A percentile compares a stretch with the other conserved stretches of the same genome.
Evolutionary conservation across 192 early-diverging fungal genomes (phyloP).

Genomic region (Coemansia sp.): DNA sequence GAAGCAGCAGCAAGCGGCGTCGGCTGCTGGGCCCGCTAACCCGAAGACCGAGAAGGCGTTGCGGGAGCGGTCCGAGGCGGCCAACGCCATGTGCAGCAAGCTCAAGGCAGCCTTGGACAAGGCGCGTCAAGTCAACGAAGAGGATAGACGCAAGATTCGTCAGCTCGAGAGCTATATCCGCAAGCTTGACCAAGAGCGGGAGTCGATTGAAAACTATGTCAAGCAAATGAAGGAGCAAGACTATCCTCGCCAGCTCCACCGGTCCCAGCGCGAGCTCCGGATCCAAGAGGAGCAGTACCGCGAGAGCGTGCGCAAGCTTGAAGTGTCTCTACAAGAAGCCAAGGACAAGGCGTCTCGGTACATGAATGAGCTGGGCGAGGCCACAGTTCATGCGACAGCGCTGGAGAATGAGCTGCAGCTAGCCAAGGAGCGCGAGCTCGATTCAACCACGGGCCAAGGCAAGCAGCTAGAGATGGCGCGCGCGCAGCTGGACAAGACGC

Average conservation of each 20-base stretch:
- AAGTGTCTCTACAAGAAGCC: conserved; percentile 34
- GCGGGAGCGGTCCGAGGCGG: conserved; percentile 34
- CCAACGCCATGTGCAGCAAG: conserved; percentile 21
- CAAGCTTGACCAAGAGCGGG: conserved; percentile 38
- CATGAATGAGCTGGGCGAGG: conserved; percentile 47
- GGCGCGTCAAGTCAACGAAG: conserved; percentile 17
- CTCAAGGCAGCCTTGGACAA: conserved; percentile 33
- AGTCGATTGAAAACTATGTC: conserved; percentile 20
- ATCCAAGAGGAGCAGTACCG: conserved; percentile 34
- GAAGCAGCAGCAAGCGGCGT: conserved; percentile 14
- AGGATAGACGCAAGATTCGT: conserved; percentile 24
- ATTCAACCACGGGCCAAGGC: conserved; percentile 1
- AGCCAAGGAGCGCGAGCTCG: conserved; percentile 20
- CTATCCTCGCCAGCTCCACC: conserved; percentile 26
- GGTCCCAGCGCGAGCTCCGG: conserved; percentile 27
- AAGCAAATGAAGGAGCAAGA: conserved; percentile 19
- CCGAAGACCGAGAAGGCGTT: conserved; percentile 30
- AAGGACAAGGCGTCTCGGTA: conserved; percentile 34
- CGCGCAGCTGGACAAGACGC: conserved; percentile 22
- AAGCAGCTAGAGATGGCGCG: conserved; percentile 30
- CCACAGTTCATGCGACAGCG: conserved; percentile 41
- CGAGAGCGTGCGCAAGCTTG: conserved; percentile 30
- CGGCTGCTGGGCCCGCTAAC: conserved; percentile 10
- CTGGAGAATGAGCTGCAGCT: conserved; percentile 47
- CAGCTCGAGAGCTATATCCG: conserved; percentile 33